These are phyloP conservation scores for barley (Hordeum vulgare) DNA, from an alignment of 176 grass and related monocot species.

Conservation along the genomic window MorexV3_pseudomolecules_assembly NC_058523.1:475877799-475878298, in stretches of 20 bases:
- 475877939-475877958: background rate
- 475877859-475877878: conserved; percentile 19
- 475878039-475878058: background rate
- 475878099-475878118: background rate
- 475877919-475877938: background rate
- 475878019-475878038: background rate
- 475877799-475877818: conserved; percentile 46
- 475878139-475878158: background rate
- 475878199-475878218: background rate
- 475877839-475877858: conserved; percentile 65
- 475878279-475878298: background rate
- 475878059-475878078: background rate
- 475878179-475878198: background rate
- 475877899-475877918: background rate
- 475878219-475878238: background rate
- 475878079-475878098: background rate
- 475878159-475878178: background rate
- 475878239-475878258: background rate
- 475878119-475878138: background rate
- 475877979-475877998: background rate
- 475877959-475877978: background rate
- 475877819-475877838: conserved; percentile 51
- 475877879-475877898: background rate
- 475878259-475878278: background rate
- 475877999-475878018: background rate